phyloP scores from a whole-genome alignment of 2,329 filamentous ascomycete genomes.

The Mariannaea elegans region DNA sequence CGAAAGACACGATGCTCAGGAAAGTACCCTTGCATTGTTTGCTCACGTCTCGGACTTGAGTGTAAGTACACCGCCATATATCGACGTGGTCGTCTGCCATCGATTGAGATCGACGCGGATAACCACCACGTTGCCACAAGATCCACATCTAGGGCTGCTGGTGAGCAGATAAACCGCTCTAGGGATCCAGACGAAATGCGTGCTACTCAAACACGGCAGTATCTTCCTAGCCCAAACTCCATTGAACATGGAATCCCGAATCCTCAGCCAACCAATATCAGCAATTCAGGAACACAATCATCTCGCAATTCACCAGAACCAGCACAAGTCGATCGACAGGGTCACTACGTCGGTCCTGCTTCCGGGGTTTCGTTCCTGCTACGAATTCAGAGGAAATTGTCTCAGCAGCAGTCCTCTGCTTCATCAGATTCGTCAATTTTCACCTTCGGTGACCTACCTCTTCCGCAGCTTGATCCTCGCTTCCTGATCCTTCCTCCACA shows the following conservation, averaged over 20 bases:
- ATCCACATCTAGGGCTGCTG: not conserved
- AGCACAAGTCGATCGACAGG: constrained; percentile 25
- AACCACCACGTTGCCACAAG: constrained; percentile 3
- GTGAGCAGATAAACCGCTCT: constrained; percentile 8
- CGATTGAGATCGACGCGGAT: constrained; percentile 32
- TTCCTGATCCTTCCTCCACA: constrained; percentile 51
- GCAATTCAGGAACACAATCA: constrained; percentile 14
- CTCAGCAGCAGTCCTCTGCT: constrained; percentile 51
- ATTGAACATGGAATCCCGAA: constrained; percentile 17
- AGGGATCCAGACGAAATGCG: not conserved
- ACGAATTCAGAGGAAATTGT: constrained; percentile 42
- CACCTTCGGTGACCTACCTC: constrained; percentile 59
- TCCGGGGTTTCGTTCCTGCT: constrained; percentile 30
- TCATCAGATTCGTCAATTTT: constrained; percentile 54
- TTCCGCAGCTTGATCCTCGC: constrained; percentile 45
- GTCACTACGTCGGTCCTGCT: constrained; percentile 33
- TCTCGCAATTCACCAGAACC: constrained; percentile 33
- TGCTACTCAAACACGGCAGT: constrained; percentile 11
- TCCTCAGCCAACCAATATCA: not conserved
- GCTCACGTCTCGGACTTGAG: constrained; percentile 32
- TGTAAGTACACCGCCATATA: constrained; percentile 37
- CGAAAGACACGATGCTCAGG: constrained; percentile 40
- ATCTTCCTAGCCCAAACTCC: constrained; percentile 23
- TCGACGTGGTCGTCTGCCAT: constrained; percentile 34
- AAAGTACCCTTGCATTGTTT: constrained; percentile 35